Evolutionary conservation across 208 protist genomes (phyloP), one percentile per base, ranked within the genome.

Genomic region (Leishmania martiniquensis): DNA sequence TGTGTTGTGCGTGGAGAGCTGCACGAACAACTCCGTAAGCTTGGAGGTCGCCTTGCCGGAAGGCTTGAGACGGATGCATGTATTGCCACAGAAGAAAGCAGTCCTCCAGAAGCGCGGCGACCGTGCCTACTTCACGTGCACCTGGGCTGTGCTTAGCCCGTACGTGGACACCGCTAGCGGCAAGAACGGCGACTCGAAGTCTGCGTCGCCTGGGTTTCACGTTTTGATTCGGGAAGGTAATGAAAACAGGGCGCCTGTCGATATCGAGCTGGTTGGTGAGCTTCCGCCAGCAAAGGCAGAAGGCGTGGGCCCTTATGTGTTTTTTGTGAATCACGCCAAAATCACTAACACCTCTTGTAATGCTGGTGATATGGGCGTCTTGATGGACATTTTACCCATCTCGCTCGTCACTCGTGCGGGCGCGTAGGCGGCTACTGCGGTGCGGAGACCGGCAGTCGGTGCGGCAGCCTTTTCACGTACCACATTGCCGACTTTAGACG

Each of bases 241-340:
- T 4, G 74, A 89, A 60, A 90, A 72, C 63, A 63, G 77, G 52
- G 54, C 78, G 7, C 81, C 91, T n/a, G 74, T 93, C 13, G 76
- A 83, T 42, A 65, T 95, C 59, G 44, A 77, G 4, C 59, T 90
- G 22, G 68, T 81, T 65, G 84, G 83, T 2, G 82, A 84, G 62
- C 71, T 70, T 39, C 91, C 89, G 17, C 66, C 68, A 12, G 65
- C 87, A 25, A 29, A 54, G 4, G 73, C 63, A 13, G 54, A 76
- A 49, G 51, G 34, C 39, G 80, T 84, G 72, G 54, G 57, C 5
- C 79, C 80, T 15, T 94, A 83, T 63, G 70, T 85, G 63, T 91
- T 87, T 72, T 94, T 85, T 85, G 75, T 92, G 15, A 92, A 94
- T 72, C 88, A 85, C 54, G 89, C 86, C 22, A 72, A 70, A 25